These are phyloP conservation scores for Botrytis hyacinthi DNA, from an alignment of 2,329 filamentous ascomycete species.

Conservation along the genomic window DNA sequence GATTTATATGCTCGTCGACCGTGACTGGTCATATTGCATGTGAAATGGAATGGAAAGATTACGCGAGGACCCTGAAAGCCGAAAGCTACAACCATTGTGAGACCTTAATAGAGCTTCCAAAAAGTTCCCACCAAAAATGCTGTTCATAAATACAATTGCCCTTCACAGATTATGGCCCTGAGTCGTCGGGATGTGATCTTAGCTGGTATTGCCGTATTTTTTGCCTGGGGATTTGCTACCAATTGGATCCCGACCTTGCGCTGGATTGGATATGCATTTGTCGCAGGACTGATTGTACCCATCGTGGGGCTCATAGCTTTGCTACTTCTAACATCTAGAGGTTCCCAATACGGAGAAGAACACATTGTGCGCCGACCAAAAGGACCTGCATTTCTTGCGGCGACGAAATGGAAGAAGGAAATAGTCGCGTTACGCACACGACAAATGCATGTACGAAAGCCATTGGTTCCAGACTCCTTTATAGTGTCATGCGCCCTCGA, in stretches of 20 bases:
- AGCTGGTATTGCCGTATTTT: constrained; percentile 67
- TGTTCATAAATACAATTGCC: constrained; percentile 32
- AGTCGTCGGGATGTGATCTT: constrained; percentile 70
- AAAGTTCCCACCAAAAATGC: constrained; percentile 34
- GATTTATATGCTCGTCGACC: background rate
- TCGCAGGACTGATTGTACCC: constrained; percentile 61
- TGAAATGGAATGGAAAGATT: constrained; percentile 22
- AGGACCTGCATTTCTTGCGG: constrained; percentile 58
- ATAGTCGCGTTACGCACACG: constrained; percentile 62
- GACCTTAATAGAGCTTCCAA: constrained; percentile 22
- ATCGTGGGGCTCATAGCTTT: constrained; percentile 56
- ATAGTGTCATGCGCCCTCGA: constrained; percentile 79
- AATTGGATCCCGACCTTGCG: constrained; percentile 81
- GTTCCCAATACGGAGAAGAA: constrained; percentile 44
- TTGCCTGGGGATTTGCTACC: constrained; percentile 84
- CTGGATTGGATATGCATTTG: constrained; percentile 82
- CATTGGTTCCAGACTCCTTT: constrained; percentile 73
- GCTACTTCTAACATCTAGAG: constrained; percentile 60
- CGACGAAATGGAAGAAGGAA: constrained; percentile 68
- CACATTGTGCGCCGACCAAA: constrained; percentile 44
- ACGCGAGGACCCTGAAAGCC: constrained; percentile 25
- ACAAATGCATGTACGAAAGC: constrained; percentile 63
- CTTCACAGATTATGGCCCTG: constrained; percentile 58
- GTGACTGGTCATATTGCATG: constrained; percentile 15
- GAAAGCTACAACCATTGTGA: constrained; percentile 21